Evolutionary conservation across 441 rosid species (phyloP).

Genomic region (Breynia disticha): DNA sequence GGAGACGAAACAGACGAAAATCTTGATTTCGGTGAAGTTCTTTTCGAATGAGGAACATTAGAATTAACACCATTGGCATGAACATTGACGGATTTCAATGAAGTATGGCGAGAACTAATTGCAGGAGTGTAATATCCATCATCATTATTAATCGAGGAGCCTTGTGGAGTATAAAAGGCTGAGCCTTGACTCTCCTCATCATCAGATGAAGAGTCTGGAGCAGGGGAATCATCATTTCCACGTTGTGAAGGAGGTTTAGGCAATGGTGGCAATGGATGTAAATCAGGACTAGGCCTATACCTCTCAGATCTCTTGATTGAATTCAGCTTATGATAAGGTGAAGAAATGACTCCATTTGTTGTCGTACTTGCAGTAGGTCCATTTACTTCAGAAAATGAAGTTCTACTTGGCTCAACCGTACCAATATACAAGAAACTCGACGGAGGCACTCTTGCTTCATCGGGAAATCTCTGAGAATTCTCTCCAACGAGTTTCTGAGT

Average conservation of each 20-base stretch:
- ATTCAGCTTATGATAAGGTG: slow-evolving; percentile 70
- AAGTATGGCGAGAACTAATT: not conserved
- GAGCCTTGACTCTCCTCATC: slow-evolving; percentile 61
- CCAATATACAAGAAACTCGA: slow-evolving; percentile 83
- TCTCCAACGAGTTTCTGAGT: slow-evolving; percentile 61
- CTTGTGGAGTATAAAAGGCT: slow-evolving; percentile 68
- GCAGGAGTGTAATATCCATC: slow-evolving; percentile 53
- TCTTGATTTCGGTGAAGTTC: slow-evolving; percentile 77
- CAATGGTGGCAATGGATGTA: slow-evolving; percentile 83
- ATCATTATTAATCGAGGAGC: slow-evolving; percentile 61
- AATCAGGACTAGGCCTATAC: slow-evolving; percentile 88
- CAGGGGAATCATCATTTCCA: slow-evolving; percentile 30
- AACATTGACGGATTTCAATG: not conserved
- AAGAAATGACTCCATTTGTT: slow-evolving; percentile 19
- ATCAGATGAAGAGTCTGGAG: slow-evolving; percentile 25
- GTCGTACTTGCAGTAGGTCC: slow-evolving; percentile 9
- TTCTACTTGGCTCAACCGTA: slow-evolving; percentile 61
- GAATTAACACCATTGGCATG: slow-evolving; percentile 9
- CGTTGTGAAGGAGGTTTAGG: slow-evolving; percentile 30
- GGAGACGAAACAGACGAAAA: slow-evolving; percentile 46
- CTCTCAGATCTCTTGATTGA: slow-evolving; percentile 69
- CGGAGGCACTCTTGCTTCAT: slow-evolving; percentile 51
- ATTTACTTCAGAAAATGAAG: slow-evolving; percentile 33
- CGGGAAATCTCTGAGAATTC: slow-evolving; percentile 38
- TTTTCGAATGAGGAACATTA: slow-evolving; percentile 71